Evolutionary conservation across 2,329 filamentous ascomycete genomes (phyloP).

Genomic region (Cordyceps tenuipes): DNA sequence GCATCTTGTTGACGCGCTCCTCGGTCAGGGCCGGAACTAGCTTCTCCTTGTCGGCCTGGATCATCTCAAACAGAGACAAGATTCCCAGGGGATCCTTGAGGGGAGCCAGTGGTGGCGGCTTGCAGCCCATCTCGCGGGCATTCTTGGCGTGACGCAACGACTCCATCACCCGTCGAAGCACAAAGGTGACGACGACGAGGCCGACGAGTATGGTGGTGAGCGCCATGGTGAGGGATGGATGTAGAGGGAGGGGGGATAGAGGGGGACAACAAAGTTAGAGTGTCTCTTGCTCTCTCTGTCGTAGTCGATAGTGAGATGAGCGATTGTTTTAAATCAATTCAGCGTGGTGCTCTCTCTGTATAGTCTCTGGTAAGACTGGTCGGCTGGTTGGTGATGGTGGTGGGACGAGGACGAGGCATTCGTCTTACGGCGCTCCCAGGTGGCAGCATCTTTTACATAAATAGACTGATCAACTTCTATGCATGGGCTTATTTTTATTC

Average conservation of each 20-base stretch:
- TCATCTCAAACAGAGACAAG: slow-evolving; percentile 11
- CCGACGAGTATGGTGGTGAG: slow-evolving; percentile 4
- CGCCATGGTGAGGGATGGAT: neutral
- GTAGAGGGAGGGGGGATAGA: neutral
- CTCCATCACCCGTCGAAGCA: slow-evolving; percentile 4
- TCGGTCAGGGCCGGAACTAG: slow-evolving; percentile 14
- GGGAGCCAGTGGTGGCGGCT: slow-evolving; percentile 11
- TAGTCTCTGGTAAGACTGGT: slow-evolving; percentile 2
- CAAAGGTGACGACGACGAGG: slow-evolving; percentile 6
- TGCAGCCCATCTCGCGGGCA: slow-evolving; percentile 15
- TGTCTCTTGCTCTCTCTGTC: neutral
- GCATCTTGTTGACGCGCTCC: slow-evolving; percentile 10
- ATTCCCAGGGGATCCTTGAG: slow-evolving; percentile 16
- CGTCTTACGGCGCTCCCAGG: neutral
- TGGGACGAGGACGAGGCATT: too few species aligned
- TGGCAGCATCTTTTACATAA: slow-evolving; percentile 10
- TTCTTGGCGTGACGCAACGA: slow-evolving; percentile 9
- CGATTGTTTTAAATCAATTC: neutral
- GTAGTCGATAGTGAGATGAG: neutral
- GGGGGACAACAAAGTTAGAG: neutral
- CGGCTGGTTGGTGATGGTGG: neutral
- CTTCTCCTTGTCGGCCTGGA: slow-evolving; percentile 15
- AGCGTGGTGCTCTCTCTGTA: neutral
- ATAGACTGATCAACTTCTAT: neutral
- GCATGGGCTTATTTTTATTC: slow-evolving; percentile 4